A percentile compares a stretch with the other conserved stretches of the same genome.
Evolutionary conservation across 2,329 filamentous ascomycete species (phyloP).

Genomic region (Davidsoniella virescens): DNA sequence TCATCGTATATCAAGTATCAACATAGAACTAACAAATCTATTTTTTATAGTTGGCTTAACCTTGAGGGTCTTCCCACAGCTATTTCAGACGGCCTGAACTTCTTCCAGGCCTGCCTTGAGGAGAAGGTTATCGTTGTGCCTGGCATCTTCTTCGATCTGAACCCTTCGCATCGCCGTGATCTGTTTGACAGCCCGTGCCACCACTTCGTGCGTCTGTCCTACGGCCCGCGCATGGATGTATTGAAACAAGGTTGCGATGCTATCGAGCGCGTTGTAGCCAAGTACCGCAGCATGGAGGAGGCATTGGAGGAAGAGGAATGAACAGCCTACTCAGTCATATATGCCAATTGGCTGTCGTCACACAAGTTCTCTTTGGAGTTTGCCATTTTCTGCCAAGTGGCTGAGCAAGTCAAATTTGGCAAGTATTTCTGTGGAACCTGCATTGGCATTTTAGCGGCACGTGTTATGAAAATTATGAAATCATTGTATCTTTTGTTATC

Average conservation of each 20-base stretch:
- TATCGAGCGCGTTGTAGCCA: conserved; percentile 66
- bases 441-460: too few species aligned
- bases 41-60: conserved; percentile 32
- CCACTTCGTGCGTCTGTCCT: conserved; percentile 73
- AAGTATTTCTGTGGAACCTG: too few species aligned
- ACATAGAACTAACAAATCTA: not conserved
- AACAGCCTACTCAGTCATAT: not conserved
- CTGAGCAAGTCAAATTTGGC: too few species aligned
- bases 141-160: conserved; percentile 95
- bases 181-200: conserved; percentile 91
- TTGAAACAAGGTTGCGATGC: conserved; percentile 67
- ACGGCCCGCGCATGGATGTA: conserved; percentile 67
- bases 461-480: too few species aligned
- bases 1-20: not conserved
- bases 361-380: too few species aligned
- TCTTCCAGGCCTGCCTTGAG: conserved; percentile 84
- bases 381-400: too few species aligned
- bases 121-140: conserved; percentile 96
- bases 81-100: conserved; percentile 87
- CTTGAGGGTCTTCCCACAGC: conserved; percentile 54
- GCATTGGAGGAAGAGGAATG: conserved; percentile 11
- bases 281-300: conserved; percentile 29
- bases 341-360: too few species aligned
- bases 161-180: conserved; percentile 76
- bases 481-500: too few species aligned